phyloP scores from a whole-genome alignment of 1,284 basidiomycete genomes.

The Irpex rosettiformis region DNA sequence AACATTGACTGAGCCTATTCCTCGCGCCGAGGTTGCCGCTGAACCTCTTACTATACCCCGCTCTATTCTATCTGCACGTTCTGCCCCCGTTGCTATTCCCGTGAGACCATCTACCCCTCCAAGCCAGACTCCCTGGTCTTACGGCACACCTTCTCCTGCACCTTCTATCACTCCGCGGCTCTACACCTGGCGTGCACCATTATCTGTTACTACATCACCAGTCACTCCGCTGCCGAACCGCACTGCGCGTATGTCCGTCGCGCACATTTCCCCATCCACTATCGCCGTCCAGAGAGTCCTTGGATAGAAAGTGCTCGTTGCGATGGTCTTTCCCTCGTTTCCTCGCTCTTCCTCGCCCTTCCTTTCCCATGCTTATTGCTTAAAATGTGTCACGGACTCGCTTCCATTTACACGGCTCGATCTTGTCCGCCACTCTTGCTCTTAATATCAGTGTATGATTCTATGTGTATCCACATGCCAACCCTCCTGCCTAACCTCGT shows the following conservation, averaged over 20 bases:
- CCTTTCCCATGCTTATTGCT: not conserved
- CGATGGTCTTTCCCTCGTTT: not conserved
- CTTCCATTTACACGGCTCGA: not conserved
- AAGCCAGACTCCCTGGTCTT: slow-evolving; percentile 9
- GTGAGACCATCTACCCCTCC: slow-evolving; percentile 19
- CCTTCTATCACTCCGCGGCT: slow-evolving; percentile 26
- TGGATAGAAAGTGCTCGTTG: not conserved
- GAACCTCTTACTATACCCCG: slow-evolving; percentile 2
- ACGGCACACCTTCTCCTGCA: slow-evolving; percentile 21
- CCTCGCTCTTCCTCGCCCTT: not conserved
- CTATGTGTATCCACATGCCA: not conserved
- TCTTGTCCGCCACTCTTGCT: not conserved
- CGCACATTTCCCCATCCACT: slow-evolving; percentile 22
- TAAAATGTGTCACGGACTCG: not conserved
- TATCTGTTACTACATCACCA: slow-evolving; percentile 13
- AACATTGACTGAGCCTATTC: not conserved
- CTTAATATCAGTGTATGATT: not conserved
- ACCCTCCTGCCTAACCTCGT: not conserved
- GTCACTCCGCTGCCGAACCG: slow-evolving; percentile 27
- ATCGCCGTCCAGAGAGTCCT: not conserved
- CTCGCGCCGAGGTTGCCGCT: slow-evolving; percentile 12
- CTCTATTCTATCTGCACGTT: slow-evolving; percentile 4
- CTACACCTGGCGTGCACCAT: slow-evolving; percentile 21
- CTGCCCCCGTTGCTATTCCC: slow-evolving; percentile 10
- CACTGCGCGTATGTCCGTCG: slow-evolving; percentile 27